Evolutionary conservation across 768 basidiomycete species (phyloP).

Genomic region (Leccinum pellstonianum): DNA sequence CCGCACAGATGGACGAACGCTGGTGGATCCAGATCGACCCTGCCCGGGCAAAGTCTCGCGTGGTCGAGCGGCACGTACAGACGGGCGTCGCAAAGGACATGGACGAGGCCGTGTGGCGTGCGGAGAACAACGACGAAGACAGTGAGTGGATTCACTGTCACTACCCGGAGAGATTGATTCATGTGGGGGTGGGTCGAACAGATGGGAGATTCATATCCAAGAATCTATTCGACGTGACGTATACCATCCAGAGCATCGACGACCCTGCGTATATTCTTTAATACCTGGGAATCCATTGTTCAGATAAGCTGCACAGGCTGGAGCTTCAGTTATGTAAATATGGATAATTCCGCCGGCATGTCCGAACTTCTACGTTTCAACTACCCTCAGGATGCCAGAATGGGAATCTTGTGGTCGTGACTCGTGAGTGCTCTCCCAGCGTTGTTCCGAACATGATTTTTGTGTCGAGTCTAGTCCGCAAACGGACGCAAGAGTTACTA

Average conservation of each 20-base stretch:
- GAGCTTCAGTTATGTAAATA: not conserved
- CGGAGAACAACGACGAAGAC: constrained; percentile 75
- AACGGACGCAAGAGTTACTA: not conserved
- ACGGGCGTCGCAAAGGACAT: constrained; percentile 69
- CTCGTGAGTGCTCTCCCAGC: not conserved
- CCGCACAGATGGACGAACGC: constrained; percentile 67
- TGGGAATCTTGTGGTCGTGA: not conserved
- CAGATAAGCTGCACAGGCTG: not conserved
- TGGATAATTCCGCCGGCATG: not conserved
- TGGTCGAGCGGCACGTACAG: constrained; percentile 72
- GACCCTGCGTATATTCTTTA: constrained; percentile 32
- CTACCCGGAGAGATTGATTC: not conserved
- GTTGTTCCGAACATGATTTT: not conserved
- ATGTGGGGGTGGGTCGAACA: constrained; percentile 14
- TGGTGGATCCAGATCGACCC: constrained; percentile 68
- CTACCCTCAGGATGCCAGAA: not conserved
- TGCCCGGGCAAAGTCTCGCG: constrained; percentile 52
- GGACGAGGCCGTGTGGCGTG: constrained; percentile 63
- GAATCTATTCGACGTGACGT: constrained; percentile 41
- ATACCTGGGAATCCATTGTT: not conserved
- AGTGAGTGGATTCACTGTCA: constrained; percentile 42
- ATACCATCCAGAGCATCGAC: constrained; percentile 41
- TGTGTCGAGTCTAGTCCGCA: not conserved
- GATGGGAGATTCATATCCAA: constrained; percentile 44
- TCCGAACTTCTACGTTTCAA: not conserved